Evolutionary conservation across 768 basidiomycete species (phyloP).

Genomic region (Hericium rajendrae): DNA sequence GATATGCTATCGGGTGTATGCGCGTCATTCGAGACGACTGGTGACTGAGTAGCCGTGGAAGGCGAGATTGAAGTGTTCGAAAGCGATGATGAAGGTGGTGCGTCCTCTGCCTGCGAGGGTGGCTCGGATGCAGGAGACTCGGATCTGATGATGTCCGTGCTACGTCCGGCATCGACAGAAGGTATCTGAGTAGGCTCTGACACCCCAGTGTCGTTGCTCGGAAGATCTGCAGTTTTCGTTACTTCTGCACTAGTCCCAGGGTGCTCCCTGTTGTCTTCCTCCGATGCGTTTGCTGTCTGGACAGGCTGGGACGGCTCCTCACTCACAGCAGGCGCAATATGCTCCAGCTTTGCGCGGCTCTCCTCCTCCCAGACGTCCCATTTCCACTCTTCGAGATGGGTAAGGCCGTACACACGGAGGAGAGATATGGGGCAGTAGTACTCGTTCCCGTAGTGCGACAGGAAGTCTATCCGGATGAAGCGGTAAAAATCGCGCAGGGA

Average conservation of each 20-base stretch:
- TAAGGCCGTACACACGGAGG: conserved; percentile 88
- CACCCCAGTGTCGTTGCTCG: no score
- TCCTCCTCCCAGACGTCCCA: conserved; percentile 79
- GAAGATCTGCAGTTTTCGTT: no score
- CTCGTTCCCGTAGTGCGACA: conserved; percentile 87
- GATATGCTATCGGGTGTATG: neutral
- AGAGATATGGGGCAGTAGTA: conserved; percentile 94
- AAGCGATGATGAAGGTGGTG: no score
- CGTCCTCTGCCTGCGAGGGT: neutral
- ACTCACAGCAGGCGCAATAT: conserved; percentile 15
- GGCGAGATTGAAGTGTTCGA: no score
- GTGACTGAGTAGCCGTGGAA: no score
- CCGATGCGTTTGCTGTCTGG: neutral
- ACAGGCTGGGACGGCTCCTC: conserved; percentile 15
- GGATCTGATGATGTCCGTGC: conserved; percentile 3
- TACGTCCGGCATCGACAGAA: conserved; percentile 2
- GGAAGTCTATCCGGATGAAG: conserved; percentile 89
- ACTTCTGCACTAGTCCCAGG: no score
- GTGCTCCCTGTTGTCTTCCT: neutral
- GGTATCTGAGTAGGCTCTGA: no score
- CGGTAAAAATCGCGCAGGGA: conserved; percentile 82
- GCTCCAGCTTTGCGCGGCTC: conserved; percentile 37
- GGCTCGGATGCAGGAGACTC: neutral
- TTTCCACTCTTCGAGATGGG: conserved; percentile 94
- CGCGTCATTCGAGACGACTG: no score